Evolutionary conservation across 2,329 filamentous ascomycete genomes (phyloP).

Genomic region (Curvularia eragrostidis): DNA sequence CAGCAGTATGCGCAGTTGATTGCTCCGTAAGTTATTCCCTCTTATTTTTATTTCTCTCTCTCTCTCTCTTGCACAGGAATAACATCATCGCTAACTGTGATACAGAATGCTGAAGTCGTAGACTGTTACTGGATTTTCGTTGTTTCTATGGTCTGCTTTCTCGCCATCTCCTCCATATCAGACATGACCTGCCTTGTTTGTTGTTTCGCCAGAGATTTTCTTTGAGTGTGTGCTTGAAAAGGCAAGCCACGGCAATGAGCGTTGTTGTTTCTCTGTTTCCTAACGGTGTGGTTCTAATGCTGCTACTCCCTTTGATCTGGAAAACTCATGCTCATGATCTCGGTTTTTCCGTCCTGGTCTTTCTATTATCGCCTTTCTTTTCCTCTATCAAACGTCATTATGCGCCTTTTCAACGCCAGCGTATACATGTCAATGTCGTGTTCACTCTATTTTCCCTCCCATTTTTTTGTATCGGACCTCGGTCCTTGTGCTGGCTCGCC

Average conservation of each 20-base stretch:
- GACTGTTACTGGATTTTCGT: not conserved
- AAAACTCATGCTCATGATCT: not conserved
- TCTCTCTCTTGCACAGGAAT: not conserved
- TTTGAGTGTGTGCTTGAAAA: not conserved
- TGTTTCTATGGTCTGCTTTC: not conserved
- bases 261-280: not conserved
- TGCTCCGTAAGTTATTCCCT: constrained; percentile 41
- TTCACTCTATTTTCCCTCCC: not conserved
- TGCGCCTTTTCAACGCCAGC: not conserved
- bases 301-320: not conserved
- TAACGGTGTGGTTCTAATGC: not conserved
- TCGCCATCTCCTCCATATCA: not conserved
- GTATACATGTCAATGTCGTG: not conserved
- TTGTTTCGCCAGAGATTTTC: not conserved
- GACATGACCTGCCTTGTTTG: not conserved
- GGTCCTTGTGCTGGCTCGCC: not conserved
- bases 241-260: not conserved
- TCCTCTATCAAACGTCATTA: not conserved
- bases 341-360: not conserved
- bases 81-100: not conserved
- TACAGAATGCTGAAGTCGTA: constrained; percentile 45
- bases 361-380: not conserved
- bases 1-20: constrained; percentile 47
- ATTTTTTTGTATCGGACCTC: not conserved
- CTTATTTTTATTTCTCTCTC: not conserved